A percentile compares a stretch with the other conserved stretches of the same genome.
These are phyloP conservation scores for Silene uniflora DNA, from an alignment of 148 eudicot genomes.

Conservation along the genomic window DNA sequence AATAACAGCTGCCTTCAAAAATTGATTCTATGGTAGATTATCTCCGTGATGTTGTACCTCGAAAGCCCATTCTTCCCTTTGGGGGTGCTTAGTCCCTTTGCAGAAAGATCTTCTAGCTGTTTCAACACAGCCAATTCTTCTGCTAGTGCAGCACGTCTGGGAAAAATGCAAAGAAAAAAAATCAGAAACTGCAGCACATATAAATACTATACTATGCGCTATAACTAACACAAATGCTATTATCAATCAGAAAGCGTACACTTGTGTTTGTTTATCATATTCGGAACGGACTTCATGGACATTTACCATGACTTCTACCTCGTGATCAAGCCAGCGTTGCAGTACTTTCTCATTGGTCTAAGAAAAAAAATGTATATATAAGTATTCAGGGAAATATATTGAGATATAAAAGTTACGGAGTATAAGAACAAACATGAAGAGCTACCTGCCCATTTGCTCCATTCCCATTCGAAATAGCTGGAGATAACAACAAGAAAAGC, in stretches of 20 bases:
- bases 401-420: not conserved
- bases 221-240: not conserved
- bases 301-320: conserved; percentile 94
- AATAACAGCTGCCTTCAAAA: not conserved
- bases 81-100: conserved; percentile 89
- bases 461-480: conserved; percentile 65
- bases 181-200: not conserved
- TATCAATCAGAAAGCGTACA: conserved; percentile 50
- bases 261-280: conserved; percentile 97
- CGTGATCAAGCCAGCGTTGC: conserved; percentile 98
- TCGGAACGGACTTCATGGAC: conserved; percentile 97
- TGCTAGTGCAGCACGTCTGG: conserved; percentile 91
- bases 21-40: not conserved
- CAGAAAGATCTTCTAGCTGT: conserved; percentile 84
- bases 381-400: conserved; percentile 10
- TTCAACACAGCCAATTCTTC: conserved; percentile 92
- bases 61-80: conserved; percentile 84
- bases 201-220: conserved; percentile 12
- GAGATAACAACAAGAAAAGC: conserved; percentile 26
- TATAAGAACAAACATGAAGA: conserved; percentile 7
- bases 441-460: conserved; percentile 82
- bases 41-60: conserved; percentile 42
- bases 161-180: conserved; percentile 24
- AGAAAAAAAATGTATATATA: conserved; percentile 11
- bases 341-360: conserved; percentile 89